Base-by-base conservation (phyloP, 2,329 filamentous ascomycete species). In the Emericellopsis cladophorae region DNA sequence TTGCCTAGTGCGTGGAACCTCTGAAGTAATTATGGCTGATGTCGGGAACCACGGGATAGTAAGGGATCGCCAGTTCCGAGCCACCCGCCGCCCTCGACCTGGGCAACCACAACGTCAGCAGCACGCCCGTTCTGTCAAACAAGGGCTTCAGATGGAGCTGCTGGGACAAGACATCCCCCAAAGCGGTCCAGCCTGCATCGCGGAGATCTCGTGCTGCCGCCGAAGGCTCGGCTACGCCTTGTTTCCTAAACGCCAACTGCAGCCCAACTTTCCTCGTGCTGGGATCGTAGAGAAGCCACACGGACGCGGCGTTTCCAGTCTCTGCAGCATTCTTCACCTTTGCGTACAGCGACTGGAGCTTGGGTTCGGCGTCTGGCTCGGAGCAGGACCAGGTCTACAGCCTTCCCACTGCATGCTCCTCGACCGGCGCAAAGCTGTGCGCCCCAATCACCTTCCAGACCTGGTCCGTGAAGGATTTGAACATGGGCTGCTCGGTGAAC, bases 361-460 rank as follows among this genome's bases (percentile, higher is more conserved):
- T 26, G n/a, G 22, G 24, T 37, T 44, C 45, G 6, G 34, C 24
- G 31, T 37, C 36, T 15, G 10, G 37, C 12, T 16, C 40, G 2
- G 42, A 29, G 34, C 24, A 35, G 8, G 18, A 21, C 42, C 42
- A 46, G 4, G 29, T 21, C 32, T 41, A 38, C n/a, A 46, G 39
- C 21, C 42, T 42, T n/a, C 24, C 37, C 14, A 46, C 40, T 18
- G 40, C 45, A 33, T 46, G 42, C 12, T 36, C 23, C 15, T 42
- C 42, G 16, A 44, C 37, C 8, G 38, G 42, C 6, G 33, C 39
- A 29, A 47, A 47, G 36, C 39, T 41, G 37, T 44, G 40, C 4
- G 43, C 45, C 2, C 45, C 45, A 12, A 43, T 31, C 14, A 47
- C 43, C 31, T 40, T 45, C 45, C 45, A 47, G 1, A 42, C 36